Evolutionary conservation across 257 asterid genomes (phyloP).

Genomic region (Anisodus tanguticus): DNA sequence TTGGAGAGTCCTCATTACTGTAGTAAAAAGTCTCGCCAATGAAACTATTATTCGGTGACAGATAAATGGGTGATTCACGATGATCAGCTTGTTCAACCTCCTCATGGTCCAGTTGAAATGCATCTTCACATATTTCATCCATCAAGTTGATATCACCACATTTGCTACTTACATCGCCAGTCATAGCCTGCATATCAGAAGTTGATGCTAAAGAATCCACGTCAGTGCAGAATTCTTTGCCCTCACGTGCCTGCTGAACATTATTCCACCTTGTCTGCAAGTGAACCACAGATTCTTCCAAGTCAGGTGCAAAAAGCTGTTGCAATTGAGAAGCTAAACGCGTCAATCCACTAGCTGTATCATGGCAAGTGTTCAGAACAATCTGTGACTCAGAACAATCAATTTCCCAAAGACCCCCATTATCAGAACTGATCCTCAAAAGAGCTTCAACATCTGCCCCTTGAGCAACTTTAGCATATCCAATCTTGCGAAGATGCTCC

Average conservation of each 20-base stretch:
- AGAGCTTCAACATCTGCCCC: conserved; percentile 73
- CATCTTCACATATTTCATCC: conserved; percentile 89
- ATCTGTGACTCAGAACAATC: conserved; percentile 76
- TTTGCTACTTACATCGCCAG: conserved; percentile 43
- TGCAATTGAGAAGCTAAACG: conserved; percentile 83
- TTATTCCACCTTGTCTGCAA: conserved; percentile 93
- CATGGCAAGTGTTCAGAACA: conserved; percentile 74
- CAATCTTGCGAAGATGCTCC: conserved; percentile 67
- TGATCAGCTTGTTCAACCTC: conserved; percentile 57
- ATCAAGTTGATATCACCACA: conserved; percentile 57
- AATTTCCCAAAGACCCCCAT: conserved; percentile 75
- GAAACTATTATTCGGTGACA: conserved; percentile 46
- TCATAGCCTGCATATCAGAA: conserved; percentile 48
- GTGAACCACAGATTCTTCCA: conserved; percentile 82
- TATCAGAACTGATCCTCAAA: conserved; percentile 60
- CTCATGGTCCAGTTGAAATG: conserved; percentile 60
- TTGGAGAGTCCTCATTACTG: conserved; percentile 33
- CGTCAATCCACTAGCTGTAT: conserved; percentile 72
- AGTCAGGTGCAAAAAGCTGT: conserved; percentile 83
- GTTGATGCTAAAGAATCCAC: conserved; percentile 47
- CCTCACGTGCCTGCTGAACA: conserved; percentile 61
- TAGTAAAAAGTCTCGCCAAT: conserved; percentile 41
- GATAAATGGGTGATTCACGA: conserved; percentile 46
- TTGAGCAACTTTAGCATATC: conserved; percentile 90
- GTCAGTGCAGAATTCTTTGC: conserved; percentile 44